Percentiles rank a stretch among this genome's conserved stretches.
Evolutionary conservation across 768 basidiomycete genomes (phyloP).

Genomic region (Amanita thiersii): DNA sequence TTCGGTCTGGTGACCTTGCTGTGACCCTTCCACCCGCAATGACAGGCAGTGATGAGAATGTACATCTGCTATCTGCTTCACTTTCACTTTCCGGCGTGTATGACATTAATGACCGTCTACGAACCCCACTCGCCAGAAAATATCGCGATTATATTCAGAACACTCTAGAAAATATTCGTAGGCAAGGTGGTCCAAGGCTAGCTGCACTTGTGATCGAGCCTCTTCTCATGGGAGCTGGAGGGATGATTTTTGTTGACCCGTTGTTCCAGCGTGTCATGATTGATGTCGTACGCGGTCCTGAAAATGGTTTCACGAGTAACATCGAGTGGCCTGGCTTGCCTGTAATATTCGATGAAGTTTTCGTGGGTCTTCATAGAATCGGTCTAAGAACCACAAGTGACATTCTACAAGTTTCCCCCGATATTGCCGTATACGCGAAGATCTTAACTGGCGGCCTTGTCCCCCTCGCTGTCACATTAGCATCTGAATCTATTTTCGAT

Average conservation of each 20-base stretch:
- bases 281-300: constrained; percentile 60
- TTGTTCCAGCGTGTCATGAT: constrained; percentile 88
- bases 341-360: constrained; percentile 95
- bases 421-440: constrained; percentile 90
- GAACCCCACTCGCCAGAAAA: constrained; percentile 47
- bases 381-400: constrained; percentile 60
- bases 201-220: constrained; percentile 88
- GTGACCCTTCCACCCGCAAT: constrained; percentile 49
- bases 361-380: constrained; percentile 85
- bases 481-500: constrained; percentile 70
- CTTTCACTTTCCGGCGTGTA: constrained; percentile 62
- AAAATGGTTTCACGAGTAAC: constrained; percentile 17
- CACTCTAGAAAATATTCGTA: constrained; percentile 38
- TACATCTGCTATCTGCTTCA: constrained; percentile 24
- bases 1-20: constrained; percentile 48
- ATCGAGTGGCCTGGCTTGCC: constrained; percentile 64
- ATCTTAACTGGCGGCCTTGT: constrained; percentile 89
- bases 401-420: constrained; percentile 68
- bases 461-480: constrained; percentile 80
- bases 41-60: constrained; percentile 20
- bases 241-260: constrained; percentile 96
- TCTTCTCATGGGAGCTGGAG: constrained; percentile 89
- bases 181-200: constrained; percentile 33
- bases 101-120: constrained; percentile 54
- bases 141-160: constrained; percentile 56